Percentiles rank a stretch among this genome's conserved stretches.
These are phyloP conservation scores for Sporothrix pallida DNA, from an alignment of 2,329 filamentous ascomycete genomes.

Conservation along the genomic window DNA sequence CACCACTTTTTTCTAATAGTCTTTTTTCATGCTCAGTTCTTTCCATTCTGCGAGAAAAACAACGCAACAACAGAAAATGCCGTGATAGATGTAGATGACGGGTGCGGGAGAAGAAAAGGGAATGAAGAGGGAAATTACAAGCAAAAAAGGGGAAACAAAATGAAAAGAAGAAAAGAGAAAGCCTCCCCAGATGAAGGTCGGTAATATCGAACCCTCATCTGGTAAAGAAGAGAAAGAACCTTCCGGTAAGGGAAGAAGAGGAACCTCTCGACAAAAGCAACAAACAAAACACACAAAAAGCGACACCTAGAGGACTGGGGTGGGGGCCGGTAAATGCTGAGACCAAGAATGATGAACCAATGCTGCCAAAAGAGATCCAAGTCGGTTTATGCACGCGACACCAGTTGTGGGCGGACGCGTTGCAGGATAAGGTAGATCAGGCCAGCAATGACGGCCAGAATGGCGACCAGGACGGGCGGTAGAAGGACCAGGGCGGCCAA, in stretches of 20 bases:
- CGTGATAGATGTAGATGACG: neutral
- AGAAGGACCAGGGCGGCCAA: constrained; percentile 56
- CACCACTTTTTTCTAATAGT: constrained; percentile 17
- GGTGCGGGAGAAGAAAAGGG: neutral
- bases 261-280: constrained; percentile 10
- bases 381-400: neutral
- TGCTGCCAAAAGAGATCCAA: too few species aligned
- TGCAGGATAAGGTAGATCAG: constrained; percentile 48
- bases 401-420: constrained; percentile 39
- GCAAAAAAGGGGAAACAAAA: neutral
- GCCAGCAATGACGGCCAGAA: constrained; percentile 47
- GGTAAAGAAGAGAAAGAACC: neutral
- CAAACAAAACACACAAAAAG: neutral
- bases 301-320: neutral
- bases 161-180: constrained; percentile 16
- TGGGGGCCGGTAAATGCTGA: neutral
- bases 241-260: constrained; percentile 22
- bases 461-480: constrained; percentile 50
- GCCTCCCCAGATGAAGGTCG: neutral
- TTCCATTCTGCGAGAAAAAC: neutral
- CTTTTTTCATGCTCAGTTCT: neutral
- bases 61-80: constrained; percentile 5
- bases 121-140: neutral
- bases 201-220: neutral
- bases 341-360: too few species aligned